Evolutionary conservation across 2,329 filamentous ascomycete species (phyloP).

Genomic region (Zymoseptoria brevis): DNA sequence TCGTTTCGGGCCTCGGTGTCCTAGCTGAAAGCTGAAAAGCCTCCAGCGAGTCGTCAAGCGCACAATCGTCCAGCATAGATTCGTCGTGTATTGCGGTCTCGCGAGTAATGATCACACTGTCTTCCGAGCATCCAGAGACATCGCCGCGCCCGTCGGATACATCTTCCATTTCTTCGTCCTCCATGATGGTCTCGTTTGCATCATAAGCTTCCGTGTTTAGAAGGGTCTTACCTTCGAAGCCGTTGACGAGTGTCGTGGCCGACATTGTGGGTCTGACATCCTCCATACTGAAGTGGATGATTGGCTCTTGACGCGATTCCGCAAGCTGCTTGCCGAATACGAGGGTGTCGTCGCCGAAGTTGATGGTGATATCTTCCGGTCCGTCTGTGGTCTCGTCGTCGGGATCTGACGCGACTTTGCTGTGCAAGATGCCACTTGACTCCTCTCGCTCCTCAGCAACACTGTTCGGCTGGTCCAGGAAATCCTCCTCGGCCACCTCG

Average conservation of each 20-base stretch:
- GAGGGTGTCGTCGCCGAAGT: neutral
- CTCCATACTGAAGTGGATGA: neutral
- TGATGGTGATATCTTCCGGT: neutral
- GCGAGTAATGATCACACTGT: conserved; percentile 15
- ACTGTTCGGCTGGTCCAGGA: conserved; percentile 2
- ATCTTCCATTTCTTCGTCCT: conserved; percentile 9
- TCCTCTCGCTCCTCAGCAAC: neutral
- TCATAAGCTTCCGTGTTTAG: conserved; percentile 1
- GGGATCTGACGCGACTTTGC: neutral
- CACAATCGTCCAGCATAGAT: neutral
- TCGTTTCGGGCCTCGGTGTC: conserved; percentile 20
- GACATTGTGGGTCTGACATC: neutral
- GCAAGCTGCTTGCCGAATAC: neutral
- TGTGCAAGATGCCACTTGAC: neutral
- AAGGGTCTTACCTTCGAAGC: neutral
- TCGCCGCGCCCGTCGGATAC: conserved; percentile 5
- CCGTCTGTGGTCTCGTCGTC: neutral
- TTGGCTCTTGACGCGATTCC: neutral
- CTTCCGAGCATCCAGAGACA: conserved; percentile 5
- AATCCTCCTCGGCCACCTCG: neutral
- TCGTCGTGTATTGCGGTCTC: conserved; percentile 1
- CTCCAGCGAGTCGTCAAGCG: conserved; percentile 2
- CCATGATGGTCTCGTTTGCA: conserved; percentile 13
- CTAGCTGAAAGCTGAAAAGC: conserved; percentile 1
- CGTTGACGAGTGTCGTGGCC: neutral